Conservation (phyloP, 306 rosid species). For the Canavalia ensiformis region DNA sequence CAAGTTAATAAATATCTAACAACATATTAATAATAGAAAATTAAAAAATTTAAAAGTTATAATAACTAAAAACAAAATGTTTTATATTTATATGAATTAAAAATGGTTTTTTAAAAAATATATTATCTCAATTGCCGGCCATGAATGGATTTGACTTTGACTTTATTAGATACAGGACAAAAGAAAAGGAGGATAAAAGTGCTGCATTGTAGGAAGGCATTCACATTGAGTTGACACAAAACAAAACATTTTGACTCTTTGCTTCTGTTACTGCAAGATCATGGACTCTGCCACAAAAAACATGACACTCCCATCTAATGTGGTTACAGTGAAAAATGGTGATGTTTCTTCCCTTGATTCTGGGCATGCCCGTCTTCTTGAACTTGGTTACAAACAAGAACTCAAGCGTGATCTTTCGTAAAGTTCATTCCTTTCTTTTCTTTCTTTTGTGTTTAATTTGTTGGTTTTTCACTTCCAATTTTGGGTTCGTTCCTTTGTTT, state of each 20-base stretch:
- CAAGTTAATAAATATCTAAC: no score
- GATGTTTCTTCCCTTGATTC: slow-evolving; percentile 65
- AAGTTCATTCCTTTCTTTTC: slow-evolving; percentile 1
- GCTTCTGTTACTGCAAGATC: slow-evolving; percentile 28
- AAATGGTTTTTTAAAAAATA: background rate
- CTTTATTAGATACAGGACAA: background rate
- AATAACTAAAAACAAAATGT: no score
- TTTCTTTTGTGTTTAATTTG: background rate
- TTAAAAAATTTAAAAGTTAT: no score
- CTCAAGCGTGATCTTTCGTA: slow-evolving; percentile 96
- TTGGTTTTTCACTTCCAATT: slow-evolving; percentile 18
- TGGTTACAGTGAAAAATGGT: slow-evolving; percentile 32
- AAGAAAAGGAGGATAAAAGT: slow-evolving; percentile 4
- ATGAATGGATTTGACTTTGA: background rate
- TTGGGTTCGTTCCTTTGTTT: background rate
- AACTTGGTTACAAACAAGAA: slow-evolving; percentile 96
- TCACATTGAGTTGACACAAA: background rate
- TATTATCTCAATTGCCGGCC: background rate
- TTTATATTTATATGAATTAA: no score
- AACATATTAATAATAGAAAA: no score
- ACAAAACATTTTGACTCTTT: background rate
- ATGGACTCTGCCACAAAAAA: slow-evolving; percentile 35
- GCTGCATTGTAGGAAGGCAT: background rate
- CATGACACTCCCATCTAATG: slow-evolving; percentile 52
- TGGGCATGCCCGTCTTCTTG: slow-evolving; percentile 82